Percentiles rank a stretch among this genome's conserved stretches.
These are phyloP conservation scores for Plectosphaerella cucumerina DNA, from an alignment of 2,329 filamentous ascomycete species.

Conservation along the genomic window DNA sequence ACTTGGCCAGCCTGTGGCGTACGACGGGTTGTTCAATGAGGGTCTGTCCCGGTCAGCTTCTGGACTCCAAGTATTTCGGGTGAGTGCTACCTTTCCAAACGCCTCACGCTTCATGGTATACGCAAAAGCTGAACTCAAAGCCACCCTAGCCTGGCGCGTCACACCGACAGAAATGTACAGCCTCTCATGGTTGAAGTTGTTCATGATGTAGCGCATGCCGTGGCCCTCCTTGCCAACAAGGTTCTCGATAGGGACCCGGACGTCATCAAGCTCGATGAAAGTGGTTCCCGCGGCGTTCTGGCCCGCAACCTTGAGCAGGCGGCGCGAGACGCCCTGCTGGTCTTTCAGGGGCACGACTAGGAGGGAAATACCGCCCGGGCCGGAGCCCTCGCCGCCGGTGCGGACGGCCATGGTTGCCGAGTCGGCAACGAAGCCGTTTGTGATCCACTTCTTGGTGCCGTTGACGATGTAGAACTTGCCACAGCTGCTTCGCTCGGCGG, in stretches of 20 bases:
- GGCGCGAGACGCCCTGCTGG: constrained; percentile 63
- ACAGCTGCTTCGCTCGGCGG: constrained; percentile 56
- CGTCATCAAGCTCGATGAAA: constrained; percentile 72
- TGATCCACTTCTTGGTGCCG: constrained; percentile 79
- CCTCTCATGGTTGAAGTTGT: constrained; percentile 77
- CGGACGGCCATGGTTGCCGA: constrained; percentile 68
- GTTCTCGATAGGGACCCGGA: constrained; percentile 66
- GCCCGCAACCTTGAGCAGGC: constrained; percentile 62
- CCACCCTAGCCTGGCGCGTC: constrained; percentile 51
- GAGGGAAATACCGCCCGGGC: constrained; percentile 59
- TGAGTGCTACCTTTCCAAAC: constrained; percentile 21
- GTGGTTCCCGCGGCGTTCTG: constrained; percentile 65
- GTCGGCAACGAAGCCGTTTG: constrained; percentile 60
- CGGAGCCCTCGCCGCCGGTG: constrained; percentile 56
- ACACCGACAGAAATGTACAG: constrained; percentile 61
- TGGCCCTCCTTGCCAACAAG: constrained; percentile 65
- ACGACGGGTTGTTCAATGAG: constrained; percentile 74
- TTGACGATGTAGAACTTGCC: constrained; percentile 68
- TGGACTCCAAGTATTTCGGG: constrained; percentile 14
- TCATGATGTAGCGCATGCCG: constrained; percentile 73
- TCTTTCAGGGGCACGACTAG: constrained; percentile 67
- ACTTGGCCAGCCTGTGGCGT: constrained; percentile 67
- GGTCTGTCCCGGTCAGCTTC: constrained; percentile 21
- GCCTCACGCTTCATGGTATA: constrained; percentile 34
- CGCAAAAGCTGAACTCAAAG: constrained; percentile 29